phyloP scores from a whole-genome alignment of 139 green algal species.

The Chlorella sp. region DNA sequence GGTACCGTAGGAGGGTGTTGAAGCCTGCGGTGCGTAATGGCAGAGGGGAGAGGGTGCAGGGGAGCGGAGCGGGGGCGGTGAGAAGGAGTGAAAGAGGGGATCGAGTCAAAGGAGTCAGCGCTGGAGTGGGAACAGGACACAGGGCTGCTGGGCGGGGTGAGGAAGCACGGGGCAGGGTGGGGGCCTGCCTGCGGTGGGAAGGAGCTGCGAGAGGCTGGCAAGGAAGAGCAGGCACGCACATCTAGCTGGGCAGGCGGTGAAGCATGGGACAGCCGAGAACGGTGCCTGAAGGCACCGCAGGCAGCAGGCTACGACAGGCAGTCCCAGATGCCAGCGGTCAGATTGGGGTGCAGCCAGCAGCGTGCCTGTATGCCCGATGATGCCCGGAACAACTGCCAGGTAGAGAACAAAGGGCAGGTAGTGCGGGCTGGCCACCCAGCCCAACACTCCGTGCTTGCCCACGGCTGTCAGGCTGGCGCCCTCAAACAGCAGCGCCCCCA shows the following conservation, averaged over 20 bases:
- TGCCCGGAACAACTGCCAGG: slow-evolving; percentile 70
- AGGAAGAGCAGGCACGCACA: background rate
- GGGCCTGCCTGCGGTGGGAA: no score
- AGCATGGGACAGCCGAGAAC: background rate
- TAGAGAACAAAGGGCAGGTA: slow-evolving; percentile 70
- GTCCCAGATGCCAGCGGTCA: background rate
- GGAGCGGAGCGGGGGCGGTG: background rate
- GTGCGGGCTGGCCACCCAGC: slow-evolving; percentile 51
- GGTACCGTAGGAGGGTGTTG: slow-evolving; percentile 60
- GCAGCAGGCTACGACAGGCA: background rate
- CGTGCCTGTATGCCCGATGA: slow-evolving; percentile 76
- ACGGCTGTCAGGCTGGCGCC: slow-evolving; percentile 27
- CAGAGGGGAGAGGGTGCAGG: background rate
- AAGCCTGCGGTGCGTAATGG: slow-evolving; percentile 7
- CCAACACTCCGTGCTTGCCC: slow-evolving; percentile 59
- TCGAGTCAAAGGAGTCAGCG: background rate
- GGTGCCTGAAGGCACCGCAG: background rate
- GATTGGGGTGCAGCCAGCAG: background rate
- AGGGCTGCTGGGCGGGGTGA: background rate
- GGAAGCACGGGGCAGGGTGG: background rate
- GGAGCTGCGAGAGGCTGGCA: no score
- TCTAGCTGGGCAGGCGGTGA: background rate
- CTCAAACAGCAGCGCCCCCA: slow-evolving; percentile 46
- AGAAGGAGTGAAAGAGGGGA: background rate
- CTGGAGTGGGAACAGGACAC: background rate